A percentile compares a stretch with the other conserved stretches of the same genome.
These are phyloP conservation scores for Ceratocystis cacaofunesta DNA, from an alignment of 2,329 filamentous ascomycete genomes.

Conservation along the genomic window DNA sequence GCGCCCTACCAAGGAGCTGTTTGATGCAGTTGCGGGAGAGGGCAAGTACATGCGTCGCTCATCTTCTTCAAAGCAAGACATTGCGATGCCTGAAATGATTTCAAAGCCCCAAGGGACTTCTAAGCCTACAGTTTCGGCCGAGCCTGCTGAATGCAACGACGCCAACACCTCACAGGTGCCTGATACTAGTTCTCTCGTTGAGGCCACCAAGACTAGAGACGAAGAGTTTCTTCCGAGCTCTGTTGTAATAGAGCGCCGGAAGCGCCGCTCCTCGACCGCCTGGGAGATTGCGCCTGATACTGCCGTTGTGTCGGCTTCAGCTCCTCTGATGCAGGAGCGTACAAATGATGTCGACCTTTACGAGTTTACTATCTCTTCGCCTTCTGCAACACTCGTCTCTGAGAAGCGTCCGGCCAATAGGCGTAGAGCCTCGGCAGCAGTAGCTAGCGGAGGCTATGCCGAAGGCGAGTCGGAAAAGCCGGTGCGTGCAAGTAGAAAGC, in stretches of 20 bases:
- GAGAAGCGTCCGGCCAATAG: slow-evolving; percentile 19
- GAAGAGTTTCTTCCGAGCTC: slow-evolving; percentile 22
- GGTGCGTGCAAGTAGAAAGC: slow-evolving; percentile 2
- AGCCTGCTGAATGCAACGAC: background rate
- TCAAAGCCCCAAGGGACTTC: background rate
- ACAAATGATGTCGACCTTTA: slow-evolving; percentile 32
- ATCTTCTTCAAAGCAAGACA: slow-evolving; percentile 15
- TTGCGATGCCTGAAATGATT: slow-evolving; percentile 15
- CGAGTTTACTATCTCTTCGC: slow-evolving; percentile 38
- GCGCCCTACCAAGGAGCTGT: slow-evolving; percentile 58
- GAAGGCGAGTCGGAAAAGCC: slow-evolving; percentile 9
- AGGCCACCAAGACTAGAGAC: slow-evolving; percentile 4
- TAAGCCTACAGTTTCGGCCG: background rate
- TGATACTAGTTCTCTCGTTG: background rate
- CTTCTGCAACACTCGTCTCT: slow-evolving; percentile 19
- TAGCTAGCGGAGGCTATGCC: background rate
- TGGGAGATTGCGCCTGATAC: slow-evolving; percentile 4
- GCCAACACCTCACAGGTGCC: background rate
- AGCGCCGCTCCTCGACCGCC: slow-evolving; percentile 26
- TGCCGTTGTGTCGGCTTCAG: background rate
- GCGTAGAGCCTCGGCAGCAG: slow-evolving; percentile 13
- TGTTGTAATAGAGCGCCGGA: slow-evolving; percentile 28
- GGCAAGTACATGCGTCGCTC: slow-evolving; percentile 35
- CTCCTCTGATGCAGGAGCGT: background rate
- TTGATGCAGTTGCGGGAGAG: slow-evolving; percentile 58